A percentile compares a stretch with the other conserved stretches of the same genome.
Evolutionary conservation across 768 basidiomycete genomes (phyloP).

Genomic region (Austroboletus festivus): DNA sequence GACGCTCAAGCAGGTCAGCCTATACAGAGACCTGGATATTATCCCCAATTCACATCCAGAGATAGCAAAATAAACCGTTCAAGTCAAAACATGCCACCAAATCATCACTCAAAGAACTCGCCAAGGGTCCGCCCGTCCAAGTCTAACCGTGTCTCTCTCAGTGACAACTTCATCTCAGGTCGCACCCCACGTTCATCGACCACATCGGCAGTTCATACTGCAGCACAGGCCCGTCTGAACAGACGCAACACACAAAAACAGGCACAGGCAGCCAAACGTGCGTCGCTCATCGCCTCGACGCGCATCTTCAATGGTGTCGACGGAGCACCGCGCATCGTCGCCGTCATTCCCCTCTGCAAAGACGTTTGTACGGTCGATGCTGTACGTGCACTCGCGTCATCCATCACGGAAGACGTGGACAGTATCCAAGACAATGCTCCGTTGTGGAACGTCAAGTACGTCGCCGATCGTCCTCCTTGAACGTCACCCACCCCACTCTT

Average conservation of each 20-base stretch:
- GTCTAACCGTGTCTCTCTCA: neutral
- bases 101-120: slow-evolving; percentile 74
- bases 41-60: neutral
- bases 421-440: slow-evolving; percentile 5
- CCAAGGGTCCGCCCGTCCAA: slow-evolving; percentile 59
- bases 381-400: slow-evolving; percentile 54
- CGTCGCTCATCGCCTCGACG: slow-evolving; percentile 62
- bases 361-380: slow-evolving; percentile 56
- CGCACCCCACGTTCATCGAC: slow-evolving; percentile 52
- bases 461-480: slow-evolving; percentile 4
- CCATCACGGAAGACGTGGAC: slow-evolving; percentile 47
- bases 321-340: slow-evolving; percentile 81
- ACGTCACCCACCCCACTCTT: slow-evolving; percentile 2
- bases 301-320: slow-evolving; percentile 78
- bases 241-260: slow-evolving; percentile 86
- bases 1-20: slow-evolving; percentile 81
- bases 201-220: slow-evolving; percentile 50
- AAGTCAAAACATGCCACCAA: slow-evolving; percentile 92
- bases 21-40: slow-evolving; percentile 6
- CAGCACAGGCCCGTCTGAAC: slow-evolving; percentile 72
- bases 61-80: slow-evolving; percentile 89
- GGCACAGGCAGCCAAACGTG: slow-evolving; percentile 67
- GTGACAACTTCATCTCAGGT: slow-evolving; percentile 37
- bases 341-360: slow-evolving; percentile 77
- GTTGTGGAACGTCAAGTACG: slow-evolving; percentile 68